Evolutionary conservation across 1,139 yeast genomes (phyloP), one percentile per base, ranked within the genome.

Genomic region (Zygosaccharomyces pseudobailii): DNA sequence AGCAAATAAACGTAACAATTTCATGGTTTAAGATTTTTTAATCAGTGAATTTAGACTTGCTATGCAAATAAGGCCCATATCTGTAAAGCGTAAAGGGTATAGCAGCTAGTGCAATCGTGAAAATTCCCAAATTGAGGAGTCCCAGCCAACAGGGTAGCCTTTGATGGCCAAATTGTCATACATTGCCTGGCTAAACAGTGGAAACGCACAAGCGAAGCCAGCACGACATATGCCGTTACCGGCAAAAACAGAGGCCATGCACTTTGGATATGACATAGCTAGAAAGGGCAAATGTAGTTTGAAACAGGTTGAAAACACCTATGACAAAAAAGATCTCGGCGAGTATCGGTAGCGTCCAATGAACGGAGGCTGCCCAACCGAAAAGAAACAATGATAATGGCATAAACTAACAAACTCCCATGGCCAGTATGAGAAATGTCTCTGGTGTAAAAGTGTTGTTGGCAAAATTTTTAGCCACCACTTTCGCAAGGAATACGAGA

Each of bases 241-340:
- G 1, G 84, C 83, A 63, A 77, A 79, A 3, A 78, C 82, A 4
- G 84, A 78, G 0, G 84, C 85, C 58, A 76, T 62, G 56, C 71
- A 73, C 45, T 70, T 63, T 45, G 61, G 67, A 58, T 71, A 74
- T 2, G 69, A 66, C 38, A 58, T 50, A 1, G 62, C 62, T 36
- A 65, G 45, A 44, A 64, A 66, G n/a, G 31, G 62, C 61, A 40
- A 64, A 58, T 24, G 57, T 52, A 5, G 64, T 49, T 57, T 71
- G 78, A 67, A 71, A 74, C 22, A 73, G 59, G 20, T 71, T 53
- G 56, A 74, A 71, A 2, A 68, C 68, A 32, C 74, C 70, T 17
- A 59, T 48, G 9, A 72, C 68, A 47, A 68, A 72, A 2, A 71
- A 43, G 1, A 65, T 65, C 3, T 71, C 69, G 2, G 79, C 76